Evolutionary conservation across 2,329 filamentous ascomycete genomes (phyloP).

Genomic region (Botrytis cinerea): DNA sequence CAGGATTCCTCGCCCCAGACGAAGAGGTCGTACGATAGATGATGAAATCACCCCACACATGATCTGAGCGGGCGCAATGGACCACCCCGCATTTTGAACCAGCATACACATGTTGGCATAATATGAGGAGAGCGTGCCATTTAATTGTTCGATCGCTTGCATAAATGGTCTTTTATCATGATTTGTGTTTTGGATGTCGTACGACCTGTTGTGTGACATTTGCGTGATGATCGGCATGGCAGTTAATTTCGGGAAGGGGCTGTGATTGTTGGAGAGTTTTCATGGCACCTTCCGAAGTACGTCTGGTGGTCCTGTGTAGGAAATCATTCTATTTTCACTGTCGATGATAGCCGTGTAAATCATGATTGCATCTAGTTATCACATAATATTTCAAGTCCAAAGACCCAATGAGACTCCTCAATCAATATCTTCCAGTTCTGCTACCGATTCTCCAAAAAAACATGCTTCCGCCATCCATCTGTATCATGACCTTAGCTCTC

Average conservation of each 20-base stretch:
- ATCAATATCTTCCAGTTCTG: neutral
- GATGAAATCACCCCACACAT: slow-evolving; percentile 13
- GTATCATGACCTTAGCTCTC: neutral
- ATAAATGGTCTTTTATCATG: neutral
- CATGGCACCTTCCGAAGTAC: neutral
- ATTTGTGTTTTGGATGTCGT: neutral
- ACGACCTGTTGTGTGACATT: slow-evolving; percentile 3
- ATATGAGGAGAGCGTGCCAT: neutral
- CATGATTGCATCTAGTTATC: neutral
- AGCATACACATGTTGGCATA: neutral
- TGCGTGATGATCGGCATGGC: neutral
- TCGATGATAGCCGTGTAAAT: neutral
- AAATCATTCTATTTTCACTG: neutral
- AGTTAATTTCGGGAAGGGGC: neutral
- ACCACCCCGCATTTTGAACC: slow-evolving; percentile 9
- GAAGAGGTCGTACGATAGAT: slow-evolving; percentile 14
- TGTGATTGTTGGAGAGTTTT: neutral
- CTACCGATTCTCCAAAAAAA: neutral
- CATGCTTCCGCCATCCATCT: neutral
- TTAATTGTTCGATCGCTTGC: neutral
- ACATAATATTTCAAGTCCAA: neutral
- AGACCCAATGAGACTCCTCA: neutral
- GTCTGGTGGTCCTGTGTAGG: neutral
- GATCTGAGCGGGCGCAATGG: slow-evolving; percentile 10
- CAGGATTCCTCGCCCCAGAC: neutral